Conservation (phyloP, 192 early-diverging fungal genomes). For the Backusella mclennaniae region DNA sequence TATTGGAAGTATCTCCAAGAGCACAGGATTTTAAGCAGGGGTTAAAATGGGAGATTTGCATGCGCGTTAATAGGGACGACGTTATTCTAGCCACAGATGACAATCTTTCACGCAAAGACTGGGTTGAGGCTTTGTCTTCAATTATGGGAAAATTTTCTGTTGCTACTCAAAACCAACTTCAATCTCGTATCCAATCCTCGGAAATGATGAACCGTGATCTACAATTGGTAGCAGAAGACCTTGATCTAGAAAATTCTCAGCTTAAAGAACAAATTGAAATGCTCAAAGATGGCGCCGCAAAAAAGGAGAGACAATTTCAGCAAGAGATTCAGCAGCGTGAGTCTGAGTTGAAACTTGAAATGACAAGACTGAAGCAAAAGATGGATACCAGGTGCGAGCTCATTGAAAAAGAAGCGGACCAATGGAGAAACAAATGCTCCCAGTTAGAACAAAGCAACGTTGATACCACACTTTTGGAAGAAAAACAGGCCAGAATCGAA, state of each 20-base stretch:
- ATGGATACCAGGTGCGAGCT: conserved; percentile 24
- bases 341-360: conserved; percentile 13
- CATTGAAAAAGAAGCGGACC: conserved; percentile 13
- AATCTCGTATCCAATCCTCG: conserved; percentile 33
- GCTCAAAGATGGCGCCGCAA: not conserved
- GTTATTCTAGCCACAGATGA: conserved; percentile 48
- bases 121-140: conserved; percentile 47
- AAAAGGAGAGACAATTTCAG: conserved; percentile 14
- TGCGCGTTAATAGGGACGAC: conserved; percentile 47
- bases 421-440: conserved; percentile 16
- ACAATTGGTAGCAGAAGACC: conserved; percentile 15
- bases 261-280: conserved; percentile 20
- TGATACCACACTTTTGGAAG: not conserved
- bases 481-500: conserved; percentile 13
- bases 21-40: conserved; percentile 39
- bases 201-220: conserved; percentile 29
- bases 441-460: conserved; percentile 19
- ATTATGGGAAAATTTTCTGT: conserved; percentile 50
- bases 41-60: conserved; percentile 46
- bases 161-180: conserved; percentile 42
- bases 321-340: not conserved
- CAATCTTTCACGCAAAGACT: conserved; percentile 41
- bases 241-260: conserved; percentile 12
- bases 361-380: conserved; percentile 21
- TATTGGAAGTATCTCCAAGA: conserved; percentile 43